phyloP scores from a whole-genome alignment of 306 rosid genomes.

The Quercus cerris region DNA sequence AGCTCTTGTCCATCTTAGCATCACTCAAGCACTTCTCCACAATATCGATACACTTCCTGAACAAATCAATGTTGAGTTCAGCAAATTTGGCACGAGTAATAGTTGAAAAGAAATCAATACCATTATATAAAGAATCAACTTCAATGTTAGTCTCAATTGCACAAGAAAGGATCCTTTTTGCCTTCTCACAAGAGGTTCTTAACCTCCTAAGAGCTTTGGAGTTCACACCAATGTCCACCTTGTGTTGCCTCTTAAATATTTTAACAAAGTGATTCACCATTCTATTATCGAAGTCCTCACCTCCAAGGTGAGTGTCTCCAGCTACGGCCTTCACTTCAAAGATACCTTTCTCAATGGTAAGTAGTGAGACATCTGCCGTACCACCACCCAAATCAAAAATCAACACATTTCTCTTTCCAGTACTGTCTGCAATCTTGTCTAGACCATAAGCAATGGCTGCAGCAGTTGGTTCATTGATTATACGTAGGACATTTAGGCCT shows the following conservation, averaged over 20 bases:
- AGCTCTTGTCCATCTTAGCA: slow-evolving; percentile 15
- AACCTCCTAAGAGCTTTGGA: neutral
- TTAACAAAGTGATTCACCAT: slow-evolving; percentile 17
- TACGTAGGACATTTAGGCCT: neutral
- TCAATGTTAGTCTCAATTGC: neutral
- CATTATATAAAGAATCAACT: neutral
- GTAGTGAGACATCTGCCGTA: slow-evolving; percentile 12
- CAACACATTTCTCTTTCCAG: neutral
- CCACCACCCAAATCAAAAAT: slow-evolving; percentile 17
- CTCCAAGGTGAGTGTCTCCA: slow-evolving; percentile 38
- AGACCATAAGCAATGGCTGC: slow-evolving; percentile 13
- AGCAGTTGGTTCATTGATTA: slow-evolving; percentile 9
- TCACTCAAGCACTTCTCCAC: slow-evolving; percentile 24
- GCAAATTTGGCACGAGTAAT: slow-evolving; percentile 14
- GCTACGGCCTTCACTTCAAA: slow-evolving; percentile 13
- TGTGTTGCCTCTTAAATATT: slow-evolving; percentile 18
- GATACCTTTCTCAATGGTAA: neutral
- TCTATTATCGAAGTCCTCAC: slow-evolving; percentile 28
- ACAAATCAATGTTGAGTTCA: slow-evolving; percentile 16
- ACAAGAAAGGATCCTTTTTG: slow-evolving; percentile 3
- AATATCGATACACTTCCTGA: slow-evolving; percentile 6
- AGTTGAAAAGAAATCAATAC: slow-evolving; percentile 3
- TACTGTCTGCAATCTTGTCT: neutral
- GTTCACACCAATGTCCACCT: slow-evolving; percentile 6
- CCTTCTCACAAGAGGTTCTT: slow-evolving; percentile 8